Evolutionary conservation across 2,329 filamentous ascomycete species (phyloP), one percentile per base, ranked within the genome.

Genomic region (Talaromyces sp.): DNA sequence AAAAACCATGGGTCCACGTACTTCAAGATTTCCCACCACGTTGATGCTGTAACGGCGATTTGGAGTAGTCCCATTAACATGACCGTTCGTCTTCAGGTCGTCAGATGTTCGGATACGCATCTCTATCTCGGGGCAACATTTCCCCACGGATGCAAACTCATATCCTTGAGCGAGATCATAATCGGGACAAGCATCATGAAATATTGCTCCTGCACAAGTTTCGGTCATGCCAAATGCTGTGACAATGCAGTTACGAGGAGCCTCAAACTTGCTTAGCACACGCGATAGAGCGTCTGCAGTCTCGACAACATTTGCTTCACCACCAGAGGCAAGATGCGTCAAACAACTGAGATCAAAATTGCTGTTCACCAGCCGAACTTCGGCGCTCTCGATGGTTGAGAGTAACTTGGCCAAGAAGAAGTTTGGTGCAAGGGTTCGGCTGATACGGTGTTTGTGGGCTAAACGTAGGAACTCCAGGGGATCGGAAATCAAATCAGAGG

Each of bases 1-100:
- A 4, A 84, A 82, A 1, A 86, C 76, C 1, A 80, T 82, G 0
- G 84, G 84, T 0, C 85, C 84, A 2, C 40, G 34, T 6, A 76
- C 36, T 56, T 76, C 67, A 2, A 76, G 69, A n/a, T 65, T 59
- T 0, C 75, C 74, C 1, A 22, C 43, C 0, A n/a, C 5, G 11
- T 43, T 49, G 64, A 60, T 19, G 60, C 2, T n/a, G n/a, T 45
- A 36, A 36, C 15, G 34, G 13, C 11, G 3, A 36, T 36, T 45
- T 22, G 43, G 10, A 19, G 43, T 45, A 22, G n/a, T n/a, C 3
- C 43, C 43, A 45, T 19, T 45, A 7, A 22, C n/a, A 11, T 45
- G n/a, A 22, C 19, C 43, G 43, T 45, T 45, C 8, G 43, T 45
- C n/a, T 45, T 22, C n/a, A 45, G 7, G n/a, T 45, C 43, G n/a